A percentile compares a stretch with the other conserved stretches of the same genome.
phyloP scores from a whole-genome alignment of 768 basidiomycete genomes.

The Dentipellis sp. region DNA sequence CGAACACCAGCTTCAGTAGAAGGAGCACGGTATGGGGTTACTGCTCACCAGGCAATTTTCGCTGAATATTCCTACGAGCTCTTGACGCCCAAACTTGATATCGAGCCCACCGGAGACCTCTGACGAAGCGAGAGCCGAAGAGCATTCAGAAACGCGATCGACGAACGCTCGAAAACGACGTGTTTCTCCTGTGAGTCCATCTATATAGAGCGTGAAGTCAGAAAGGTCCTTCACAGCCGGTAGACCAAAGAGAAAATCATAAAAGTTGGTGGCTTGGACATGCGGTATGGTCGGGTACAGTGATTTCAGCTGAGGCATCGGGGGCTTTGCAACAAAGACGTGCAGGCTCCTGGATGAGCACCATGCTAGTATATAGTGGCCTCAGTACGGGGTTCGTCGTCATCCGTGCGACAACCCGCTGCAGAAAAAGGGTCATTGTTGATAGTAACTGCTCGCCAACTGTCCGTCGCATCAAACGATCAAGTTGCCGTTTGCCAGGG shows the following conservation, averaged over 20 bases:
- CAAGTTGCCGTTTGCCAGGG: too few species aligned
- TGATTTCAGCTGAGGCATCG: not conserved
- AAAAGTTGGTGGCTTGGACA: conserved; percentile 1
- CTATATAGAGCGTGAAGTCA: conserved; percentile 47
- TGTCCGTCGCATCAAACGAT: too few species aligned
- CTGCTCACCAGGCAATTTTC: conserved; percentile 56
- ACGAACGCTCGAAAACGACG: conserved; percentile 35
- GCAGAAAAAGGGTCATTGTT: too few species aligned
- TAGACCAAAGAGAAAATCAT: conserved; percentile 2
- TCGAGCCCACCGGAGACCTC: conserved; percentile 46
- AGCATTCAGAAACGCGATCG: conserved; percentile 27
- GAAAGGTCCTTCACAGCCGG: conserved; percentile 27
- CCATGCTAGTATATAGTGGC: too few species aligned
- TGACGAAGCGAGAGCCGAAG: conserved; percentile 36
- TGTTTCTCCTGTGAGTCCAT: conserved; percentile 39
- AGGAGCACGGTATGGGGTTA: too few species aligned
- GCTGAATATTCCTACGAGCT: conserved; percentile 65
- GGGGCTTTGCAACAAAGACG: too few species aligned
- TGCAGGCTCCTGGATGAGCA: too few species aligned
- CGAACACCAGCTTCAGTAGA: too few species aligned
- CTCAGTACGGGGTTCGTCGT: too few species aligned
- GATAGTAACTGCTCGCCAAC: too few species aligned
- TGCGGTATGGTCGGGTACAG: not conserved
- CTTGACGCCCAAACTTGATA: conserved; percentile 26
- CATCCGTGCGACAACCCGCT: too few species aligned